Percentiles rank a stretch among this genome's conserved stretches.
phyloP scores from a whole-genome alignment of 768 basidiomycete species.

The Sistotremastrum niveocremeum region DNA sequence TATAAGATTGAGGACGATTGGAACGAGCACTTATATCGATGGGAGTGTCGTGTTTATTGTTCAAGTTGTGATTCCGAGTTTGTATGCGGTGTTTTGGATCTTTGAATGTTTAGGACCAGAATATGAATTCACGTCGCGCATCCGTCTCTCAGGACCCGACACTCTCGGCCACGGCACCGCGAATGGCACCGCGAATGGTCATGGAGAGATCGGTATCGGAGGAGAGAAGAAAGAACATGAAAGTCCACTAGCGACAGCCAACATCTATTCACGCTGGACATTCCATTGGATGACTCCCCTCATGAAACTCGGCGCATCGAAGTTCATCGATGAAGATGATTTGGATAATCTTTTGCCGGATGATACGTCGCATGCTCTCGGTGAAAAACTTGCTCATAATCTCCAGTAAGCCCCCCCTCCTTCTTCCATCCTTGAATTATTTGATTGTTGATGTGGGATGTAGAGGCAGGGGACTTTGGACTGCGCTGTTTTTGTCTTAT shows the following conservation, averaged over 20 bases:
- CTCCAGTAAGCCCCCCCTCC: constrained; percentile 35
- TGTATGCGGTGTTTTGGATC: constrained; percentile 42
- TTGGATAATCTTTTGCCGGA: constrained; percentile 55
- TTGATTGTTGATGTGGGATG: not conserved
- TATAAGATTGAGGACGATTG: constrained; percentile 49
- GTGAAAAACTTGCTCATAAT: constrained; percentile 48
- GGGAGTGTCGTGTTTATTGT: constrained; percentile 27
- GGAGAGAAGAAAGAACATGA: constrained; percentile 24
- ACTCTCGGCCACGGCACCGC: no score
- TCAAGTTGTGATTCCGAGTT: constrained; percentile 26
- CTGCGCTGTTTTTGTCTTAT: constrained; percentile 63
- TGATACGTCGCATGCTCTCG: constrained; percentile 63
- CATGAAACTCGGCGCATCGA: constrained; percentile 50
- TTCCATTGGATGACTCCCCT: constrained; percentile 82
- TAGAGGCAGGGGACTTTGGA: constrained; percentile 50
- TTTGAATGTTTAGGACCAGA: constrained; percentile 65
- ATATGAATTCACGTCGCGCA: constrained; percentile 10
- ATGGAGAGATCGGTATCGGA: constrained; percentile 10
- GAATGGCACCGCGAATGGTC: constrained; percentile 16
- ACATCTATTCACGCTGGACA: constrained; percentile 68
- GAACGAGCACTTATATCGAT: constrained; percentile 18
- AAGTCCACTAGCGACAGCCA: constrained; percentile 62
- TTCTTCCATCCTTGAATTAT: not conserved
- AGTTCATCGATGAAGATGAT: constrained; percentile 74
- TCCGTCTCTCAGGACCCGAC: no score